phyloP scores from a whole-genome alignment of 129 eudicot species.

The Ambrosia trifida region DNA sequence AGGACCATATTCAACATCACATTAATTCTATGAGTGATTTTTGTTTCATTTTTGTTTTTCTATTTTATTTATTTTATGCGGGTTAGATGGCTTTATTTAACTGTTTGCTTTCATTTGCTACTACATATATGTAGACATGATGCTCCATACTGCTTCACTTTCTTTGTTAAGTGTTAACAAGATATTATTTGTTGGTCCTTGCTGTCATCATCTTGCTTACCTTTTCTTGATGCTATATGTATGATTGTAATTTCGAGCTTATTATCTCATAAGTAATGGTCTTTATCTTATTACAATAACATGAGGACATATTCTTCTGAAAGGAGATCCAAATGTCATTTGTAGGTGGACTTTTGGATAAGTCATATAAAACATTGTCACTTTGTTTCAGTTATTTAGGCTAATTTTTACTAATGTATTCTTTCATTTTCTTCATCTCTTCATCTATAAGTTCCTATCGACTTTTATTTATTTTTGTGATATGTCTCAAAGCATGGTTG shows the following conservation, averaged over 20 bases:
- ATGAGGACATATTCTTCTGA: conserved; percentile 5
- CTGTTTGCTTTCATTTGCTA: no score
- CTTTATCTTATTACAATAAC: neutral
- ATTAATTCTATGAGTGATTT: neutral
- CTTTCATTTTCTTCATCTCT: neutral
- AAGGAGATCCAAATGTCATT: conserved; percentile 16
- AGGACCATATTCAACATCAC: neutral
- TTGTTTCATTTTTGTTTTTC: conserved; percentile 5
- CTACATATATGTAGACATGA: neutral
- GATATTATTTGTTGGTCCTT: conserved; percentile 1
- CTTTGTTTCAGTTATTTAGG: conserved; percentile 9
- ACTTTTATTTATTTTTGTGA: neutral
- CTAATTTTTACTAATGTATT: neutral
- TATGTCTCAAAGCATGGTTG: conserved; percentile 7
- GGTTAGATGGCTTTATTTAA: no score
- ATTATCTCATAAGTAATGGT: conserved; percentile 3
- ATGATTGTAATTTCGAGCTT: neutral
- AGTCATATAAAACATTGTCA: conserved; percentile 3
- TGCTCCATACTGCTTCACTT: neutral
- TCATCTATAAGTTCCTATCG: neutral
- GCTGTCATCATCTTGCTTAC: conserved; percentile 3
- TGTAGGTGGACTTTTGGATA: conserved; percentile 15
- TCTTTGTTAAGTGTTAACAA: neutral
- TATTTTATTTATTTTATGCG: neutral
- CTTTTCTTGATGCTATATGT: neutral